Evolutionary conservation across 495 filamentous ascomycete species (phyloP).

Genomic region (Tuber melanosporum): DNA sequence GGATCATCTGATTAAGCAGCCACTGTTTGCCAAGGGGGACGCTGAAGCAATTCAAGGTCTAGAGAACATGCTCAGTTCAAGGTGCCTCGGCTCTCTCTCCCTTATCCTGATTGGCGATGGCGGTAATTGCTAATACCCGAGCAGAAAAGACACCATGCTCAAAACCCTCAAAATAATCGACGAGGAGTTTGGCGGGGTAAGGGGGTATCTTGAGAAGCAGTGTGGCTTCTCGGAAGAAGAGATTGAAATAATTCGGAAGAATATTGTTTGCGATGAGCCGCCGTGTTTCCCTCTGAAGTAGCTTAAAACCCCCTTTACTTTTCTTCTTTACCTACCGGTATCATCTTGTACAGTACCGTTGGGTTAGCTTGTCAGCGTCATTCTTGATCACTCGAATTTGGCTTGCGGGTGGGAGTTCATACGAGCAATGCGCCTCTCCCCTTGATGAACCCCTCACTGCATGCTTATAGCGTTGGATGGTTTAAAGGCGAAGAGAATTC

Average conservation of each 20-base stretch:
- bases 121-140: slow-evolving; percentile 20
- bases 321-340: background rate
- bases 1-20: slow-evolving; percentile 24
- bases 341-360: background rate
- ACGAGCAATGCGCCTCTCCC: background rate
- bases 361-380: background rate
- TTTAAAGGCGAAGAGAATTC: background rate
- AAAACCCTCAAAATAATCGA: slow-evolving; percentile 49
- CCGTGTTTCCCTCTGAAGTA: slow-evolving; percentile 15
- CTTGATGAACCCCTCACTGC: background rate
- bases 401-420: background rate
- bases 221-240: slow-evolving; percentile 51
- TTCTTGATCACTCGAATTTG: background rate
- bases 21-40: slow-evolving; percentile 32
- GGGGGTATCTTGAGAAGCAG: slow-evolving; percentile 51
- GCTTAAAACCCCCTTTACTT: background rate
- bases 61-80: slow-evolving; percentile 50
- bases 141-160: slow-evolving; percentile 53
- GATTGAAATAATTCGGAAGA: slow-evolving; percentile 48
- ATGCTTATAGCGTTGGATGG: background rate
- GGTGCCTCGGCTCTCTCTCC: slow-evolving; percentile 42
- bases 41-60: slow-evolving; percentile 43
- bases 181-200: slow-evolving; percentile 52
- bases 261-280: slow-evolving; percentile 46
- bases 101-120: slow-evolving; percentile 1